Evolutionary conservation across 2,329 filamentous ascomycete genomes (phyloP).

Genomic region (Apiospora koreana): DNA sequence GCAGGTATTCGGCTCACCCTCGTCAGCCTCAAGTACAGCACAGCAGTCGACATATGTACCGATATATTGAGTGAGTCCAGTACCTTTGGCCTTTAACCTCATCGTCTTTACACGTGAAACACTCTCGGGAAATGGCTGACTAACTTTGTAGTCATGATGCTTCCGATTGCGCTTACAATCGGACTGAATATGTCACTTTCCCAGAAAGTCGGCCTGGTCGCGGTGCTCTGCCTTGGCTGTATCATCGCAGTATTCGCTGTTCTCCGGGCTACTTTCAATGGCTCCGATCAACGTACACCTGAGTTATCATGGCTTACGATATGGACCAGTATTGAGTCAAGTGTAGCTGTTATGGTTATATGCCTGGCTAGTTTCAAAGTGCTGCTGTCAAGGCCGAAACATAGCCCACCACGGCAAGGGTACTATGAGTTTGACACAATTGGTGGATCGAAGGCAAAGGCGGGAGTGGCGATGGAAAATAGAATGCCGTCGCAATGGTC

Average conservation of each 20-base stretch:
- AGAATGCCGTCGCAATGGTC: neutral
- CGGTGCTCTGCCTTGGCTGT: neutral
- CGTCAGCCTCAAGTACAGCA: neutral
- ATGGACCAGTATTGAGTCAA: conserved; percentile 3
- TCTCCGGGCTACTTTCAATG: neutral
- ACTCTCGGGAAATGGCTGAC: neutral
- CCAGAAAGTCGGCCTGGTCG: neutral
- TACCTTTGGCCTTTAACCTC: neutral
- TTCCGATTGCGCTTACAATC: neutral
- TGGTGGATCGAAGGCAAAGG: neutral
- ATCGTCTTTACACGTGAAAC: neutral
- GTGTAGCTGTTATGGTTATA: neutral
- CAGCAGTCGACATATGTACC: neutral
- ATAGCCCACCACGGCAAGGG: neutral
- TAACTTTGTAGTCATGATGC: neutral
- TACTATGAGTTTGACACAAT: neutral
- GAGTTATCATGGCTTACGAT: neutral
- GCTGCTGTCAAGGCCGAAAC: neutral
- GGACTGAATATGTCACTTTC: neutral
- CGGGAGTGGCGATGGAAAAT: neutral
- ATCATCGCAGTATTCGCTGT: neutral
- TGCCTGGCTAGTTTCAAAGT: neutral
- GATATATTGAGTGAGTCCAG: neutral
- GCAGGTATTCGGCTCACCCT: neutral
- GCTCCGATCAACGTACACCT: neutral